A percentile compares a stretch with the other conserved stretches of the same genome.
Conservation (phyloP, 208 protist species). For the Leishmania mexicana region DNA sequence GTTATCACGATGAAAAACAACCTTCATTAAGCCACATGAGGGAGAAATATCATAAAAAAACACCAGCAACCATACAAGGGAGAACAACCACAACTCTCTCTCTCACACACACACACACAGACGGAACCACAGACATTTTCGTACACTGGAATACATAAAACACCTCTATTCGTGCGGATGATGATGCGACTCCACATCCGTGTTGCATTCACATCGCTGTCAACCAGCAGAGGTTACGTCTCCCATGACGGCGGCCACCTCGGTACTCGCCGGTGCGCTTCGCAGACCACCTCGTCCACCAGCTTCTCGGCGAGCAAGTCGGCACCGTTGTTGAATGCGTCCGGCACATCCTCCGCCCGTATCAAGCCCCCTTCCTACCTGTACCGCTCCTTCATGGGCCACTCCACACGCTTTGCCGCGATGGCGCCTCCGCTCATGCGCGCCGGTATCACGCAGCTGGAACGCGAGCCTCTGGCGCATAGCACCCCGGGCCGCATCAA, state of each 20-base stretch:
- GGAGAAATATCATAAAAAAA: background rate
- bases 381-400: slow-evolving; percentile 67
- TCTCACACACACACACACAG: background rate
- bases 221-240: background rate
- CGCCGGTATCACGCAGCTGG: slow-evolving; percentile 42
- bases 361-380: slow-evolving; percentile 26
- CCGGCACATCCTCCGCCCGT: background rate
- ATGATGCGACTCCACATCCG: background rate
- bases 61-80: background rate
- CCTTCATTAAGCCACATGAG: background rate
- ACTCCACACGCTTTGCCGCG: slow-evolving; percentile 59
- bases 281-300: background rate
- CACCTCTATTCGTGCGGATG: background rate
- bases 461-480: slow-evolving; percentile 66
- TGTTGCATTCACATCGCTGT: too few relatives aligned
- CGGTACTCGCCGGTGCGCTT: background rate
- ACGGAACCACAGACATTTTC: background rate
- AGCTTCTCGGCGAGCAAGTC: background rate
- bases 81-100: background rate
- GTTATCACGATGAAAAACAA: background rate
- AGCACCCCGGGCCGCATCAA: slow-evolving; percentile 54
- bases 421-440: slow-evolving; percentile 21
- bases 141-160: background rate
- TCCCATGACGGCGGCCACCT: background rate
- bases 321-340: background rate